phyloP scores from a whole-genome alignment of 2,329 filamentous ascomycete genomes.

The Xenoacremonium recifei region DNA sequence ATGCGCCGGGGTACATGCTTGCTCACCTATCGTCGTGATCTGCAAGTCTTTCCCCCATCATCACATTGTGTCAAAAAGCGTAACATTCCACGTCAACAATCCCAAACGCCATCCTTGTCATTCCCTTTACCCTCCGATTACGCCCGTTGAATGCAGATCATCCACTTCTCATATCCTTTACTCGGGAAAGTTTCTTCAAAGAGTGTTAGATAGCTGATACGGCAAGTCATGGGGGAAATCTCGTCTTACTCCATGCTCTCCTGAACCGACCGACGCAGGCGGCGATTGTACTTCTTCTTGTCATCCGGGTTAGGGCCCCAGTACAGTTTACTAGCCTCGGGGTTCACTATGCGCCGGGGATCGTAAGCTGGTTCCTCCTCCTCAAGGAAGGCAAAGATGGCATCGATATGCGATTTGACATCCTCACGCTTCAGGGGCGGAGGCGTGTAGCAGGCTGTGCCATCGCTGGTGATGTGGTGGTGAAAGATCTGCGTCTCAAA shows the following conservation, averaged over 20 bases:
- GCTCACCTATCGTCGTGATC: too few species aligned
- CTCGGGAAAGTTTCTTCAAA: too few species aligned
- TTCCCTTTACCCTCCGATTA: too few species aligned
- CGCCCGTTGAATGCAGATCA: too few species aligned
- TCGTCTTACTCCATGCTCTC: constrained; percentile 58
- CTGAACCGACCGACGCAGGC: constrained; percentile 75
- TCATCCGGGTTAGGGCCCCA: constrained; percentile 75
- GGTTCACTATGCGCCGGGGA: constrained; percentile 81
- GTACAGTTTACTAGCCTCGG: constrained; percentile 79
- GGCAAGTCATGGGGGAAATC: neutral
- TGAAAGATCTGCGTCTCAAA: constrained; percentile 85
- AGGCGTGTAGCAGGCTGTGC: constrained; percentile 79
- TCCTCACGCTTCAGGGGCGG: constrained; percentile 65
- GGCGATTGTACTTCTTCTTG: constrained; percentile 80
- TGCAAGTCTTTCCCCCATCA: too few species aligned
- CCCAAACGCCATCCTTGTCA: too few species aligned
- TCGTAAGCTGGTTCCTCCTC: constrained; percentile 88
- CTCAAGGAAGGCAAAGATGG: constrained; percentile 78
- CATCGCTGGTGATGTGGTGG: constrained; percentile 77
- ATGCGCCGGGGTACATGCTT: too few species aligned
- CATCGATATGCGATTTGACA: constrained; percentile 78
- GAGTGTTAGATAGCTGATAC: constrained; percentile 5
- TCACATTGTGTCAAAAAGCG: too few species aligned
- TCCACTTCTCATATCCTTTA: too few species aligned
- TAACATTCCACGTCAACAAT: too few species aligned